Percentiles rank a stretch among this genome's conserved stretches.
These are phyloP conservation scores for Byssochlamys sp. DNA, from an alignment of 2,329 filamentous ascomycete genomes.

Conservation along the genomic window DNA sequence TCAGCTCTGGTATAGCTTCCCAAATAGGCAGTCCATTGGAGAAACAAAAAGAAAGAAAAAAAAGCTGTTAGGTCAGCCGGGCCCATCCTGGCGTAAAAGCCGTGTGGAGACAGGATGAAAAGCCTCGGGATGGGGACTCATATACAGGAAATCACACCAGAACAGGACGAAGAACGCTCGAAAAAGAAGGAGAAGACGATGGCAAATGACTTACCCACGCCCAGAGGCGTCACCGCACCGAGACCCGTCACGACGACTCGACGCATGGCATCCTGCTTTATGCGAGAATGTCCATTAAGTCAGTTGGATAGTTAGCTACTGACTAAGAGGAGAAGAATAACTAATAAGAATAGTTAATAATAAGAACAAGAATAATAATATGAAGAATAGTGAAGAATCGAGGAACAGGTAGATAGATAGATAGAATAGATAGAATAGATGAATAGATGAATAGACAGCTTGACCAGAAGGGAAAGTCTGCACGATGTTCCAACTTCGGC, in stretches of 20 bases:
- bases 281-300: not conserved
- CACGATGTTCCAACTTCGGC: slow-evolving; percentile 16
- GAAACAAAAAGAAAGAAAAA: not conserved
- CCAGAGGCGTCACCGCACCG: slow-evolving; percentile 72
- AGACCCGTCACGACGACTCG: slow-evolving; percentile 77
- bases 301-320: too few species aligned
- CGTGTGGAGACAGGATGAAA: not conserved
- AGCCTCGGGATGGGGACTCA: not conserved
- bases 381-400: slow-evolving; percentile 5
- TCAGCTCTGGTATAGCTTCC: slow-evolving; percentile 3
- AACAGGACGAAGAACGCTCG: not conserved
- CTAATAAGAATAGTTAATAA: not conserved
- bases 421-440: too few species aligned
- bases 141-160: not conserved
- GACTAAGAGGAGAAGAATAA: slow-evolving; percentile 6
- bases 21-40: slow-evolving; percentile 2
- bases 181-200: slow-evolving; percentile 3
- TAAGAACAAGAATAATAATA: slow-evolving; percentile 2
- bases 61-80: not conserved
- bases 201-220: slow-evolving; percentile 49
- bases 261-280: slow-evolving; percentile 28
- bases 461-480: slow-evolving; percentile 29
- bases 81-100: not conserved
- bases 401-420: too few species aligned
- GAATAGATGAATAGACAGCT: not conserved